A percentile compares a stretch with the other conserved stretches of the same genome.
Evolutionary conservation across 345 rosid species (phyloP).

Genomic region (Moringa oleifera): DNA sequence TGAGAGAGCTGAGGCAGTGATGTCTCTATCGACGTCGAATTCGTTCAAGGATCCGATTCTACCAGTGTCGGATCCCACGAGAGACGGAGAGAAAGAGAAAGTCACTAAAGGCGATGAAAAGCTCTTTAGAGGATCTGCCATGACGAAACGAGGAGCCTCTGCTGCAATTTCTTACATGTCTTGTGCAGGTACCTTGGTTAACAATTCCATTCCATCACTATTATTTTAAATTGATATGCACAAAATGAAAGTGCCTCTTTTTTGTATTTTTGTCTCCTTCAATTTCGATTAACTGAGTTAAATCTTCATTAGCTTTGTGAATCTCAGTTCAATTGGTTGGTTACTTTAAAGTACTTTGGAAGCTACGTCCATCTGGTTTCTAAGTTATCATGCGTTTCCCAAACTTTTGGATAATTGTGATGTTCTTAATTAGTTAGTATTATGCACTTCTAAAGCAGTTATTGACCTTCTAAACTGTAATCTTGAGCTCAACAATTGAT

Average conservation of each 20-base stretch:
- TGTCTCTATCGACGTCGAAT: conserved; percentile 41
- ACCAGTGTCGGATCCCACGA: conserved; percentile 60
- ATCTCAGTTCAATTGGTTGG: background rate
- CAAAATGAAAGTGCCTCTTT: too few species aligned
- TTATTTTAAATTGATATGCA: background rate
- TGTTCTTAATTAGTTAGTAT: too few species aligned
- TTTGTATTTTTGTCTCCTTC: background rate
- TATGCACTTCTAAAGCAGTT: too few species aligned
- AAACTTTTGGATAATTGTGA: too few species aligned
- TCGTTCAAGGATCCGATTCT: conserved; percentile 47
- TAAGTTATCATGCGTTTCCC: background rate
- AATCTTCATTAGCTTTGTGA: background rate
- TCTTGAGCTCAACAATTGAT: background rate
- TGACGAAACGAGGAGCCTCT: conserved; percentile 83
- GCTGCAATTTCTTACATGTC: conserved; percentile 95
- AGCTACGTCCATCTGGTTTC: background rate
- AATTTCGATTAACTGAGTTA: background rate
- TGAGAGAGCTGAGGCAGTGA: conserved; percentile 5
- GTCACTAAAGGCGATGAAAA: conserved; percentile 57
- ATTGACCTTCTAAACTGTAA: too few species aligned
- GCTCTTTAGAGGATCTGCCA: conserved; percentile 82
- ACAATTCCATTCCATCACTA: background rate
- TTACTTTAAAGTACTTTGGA: too few species aligned
- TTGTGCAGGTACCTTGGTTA: conserved; percentile 58
- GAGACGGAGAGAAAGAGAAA: conserved; percentile 46